Percentiles rank a stretch among this genome's conserved stretches.
phyloP scores from a whole-genome alignment of 306 rosid genomes.

The Trifolium subterraneum region DNA sequence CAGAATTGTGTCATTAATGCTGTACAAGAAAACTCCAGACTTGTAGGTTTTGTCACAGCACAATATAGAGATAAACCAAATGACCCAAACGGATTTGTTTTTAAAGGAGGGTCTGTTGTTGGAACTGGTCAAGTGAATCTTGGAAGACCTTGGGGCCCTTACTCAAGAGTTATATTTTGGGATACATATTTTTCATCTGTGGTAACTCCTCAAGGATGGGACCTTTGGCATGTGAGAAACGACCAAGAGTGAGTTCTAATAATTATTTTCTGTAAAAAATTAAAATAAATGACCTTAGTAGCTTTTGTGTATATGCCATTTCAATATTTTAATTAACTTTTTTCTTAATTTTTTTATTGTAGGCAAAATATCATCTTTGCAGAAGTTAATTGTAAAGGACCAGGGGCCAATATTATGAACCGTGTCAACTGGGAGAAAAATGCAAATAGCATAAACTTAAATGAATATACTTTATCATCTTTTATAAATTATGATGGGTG shows the following conservation, averaged over 20 bases:
- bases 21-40: background rate
- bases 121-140: slow-evolving; percentile 3
- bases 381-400: background rate
- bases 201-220: background rate
- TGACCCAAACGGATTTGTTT: background rate
- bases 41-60: background rate
- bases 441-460: background rate
- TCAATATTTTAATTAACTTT: background rate
- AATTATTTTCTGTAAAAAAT: background rate
- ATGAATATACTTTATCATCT: background rate
- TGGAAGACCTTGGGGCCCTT: slow-evolving; percentile 2
- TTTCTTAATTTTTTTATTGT: background rate
- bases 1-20: background rate
- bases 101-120: background rate
- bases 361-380: background rate
- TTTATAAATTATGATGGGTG: background rate
- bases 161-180: background rate
- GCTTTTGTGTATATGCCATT: background rate
- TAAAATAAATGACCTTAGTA: too few species aligned
- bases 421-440: background rate
- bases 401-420: background rate
- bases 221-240: background rate
- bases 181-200: background rate
- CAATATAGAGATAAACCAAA: background rate
- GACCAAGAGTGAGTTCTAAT: background rate